Conservation (phyloP, 1,139 yeast genomes). For the Nadsonia commutata region DNA sequence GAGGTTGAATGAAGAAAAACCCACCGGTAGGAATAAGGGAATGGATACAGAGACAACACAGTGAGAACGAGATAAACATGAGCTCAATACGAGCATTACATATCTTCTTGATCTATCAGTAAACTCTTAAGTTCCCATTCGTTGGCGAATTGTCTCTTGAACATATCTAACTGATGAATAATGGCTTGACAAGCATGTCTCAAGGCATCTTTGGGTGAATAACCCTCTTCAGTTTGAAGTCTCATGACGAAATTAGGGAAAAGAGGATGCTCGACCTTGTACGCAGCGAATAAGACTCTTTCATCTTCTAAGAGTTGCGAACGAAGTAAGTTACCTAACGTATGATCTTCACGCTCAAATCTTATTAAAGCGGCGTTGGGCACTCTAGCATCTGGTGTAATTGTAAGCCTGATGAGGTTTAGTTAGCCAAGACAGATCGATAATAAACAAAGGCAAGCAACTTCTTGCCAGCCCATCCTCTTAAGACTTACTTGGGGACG, state of each 20-base stretch:
- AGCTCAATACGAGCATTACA: too few relatives aligned
- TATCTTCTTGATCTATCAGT: slow-evolving; percentile 20
- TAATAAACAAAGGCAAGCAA: neutral
- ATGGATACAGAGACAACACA: too few relatives aligned
- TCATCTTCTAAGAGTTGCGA: slow-evolving; percentile 77
- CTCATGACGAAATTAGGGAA: slow-evolving; percentile 90
- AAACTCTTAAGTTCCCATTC: slow-evolving; percentile 90
- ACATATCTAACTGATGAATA: slow-evolving; percentile 59
- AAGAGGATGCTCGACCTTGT: slow-evolving; percentile 93
- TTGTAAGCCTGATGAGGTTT: slow-evolving; percentile 40
- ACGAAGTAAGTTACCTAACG: slow-evolving; percentile 78
- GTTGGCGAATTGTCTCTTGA: slow-evolving; percentile 65
- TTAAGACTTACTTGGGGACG: slow-evolving; percentile 36
- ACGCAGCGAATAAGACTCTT: slow-evolving; percentile 86
- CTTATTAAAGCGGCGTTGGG: slow-evolving; percentile 89
- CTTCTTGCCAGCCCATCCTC: neutral
- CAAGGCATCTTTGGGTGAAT: slow-evolving; percentile 80
- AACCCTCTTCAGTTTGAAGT: slow-evolving; percentile 90
- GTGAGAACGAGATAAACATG: too few relatives aligned
- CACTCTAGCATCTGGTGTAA: slow-evolving; percentile 87
- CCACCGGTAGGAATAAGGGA: too few relatives aligned
- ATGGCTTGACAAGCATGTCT: slow-evolving; percentile 77
- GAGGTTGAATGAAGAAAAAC: too few relatives aligned
- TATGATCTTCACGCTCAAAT: slow-evolving; percentile 95
- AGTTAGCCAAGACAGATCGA: neutral